phyloP scores from a whole-genome alignment of 805 yeast species.

The Yarrowia sp. region DNA sequence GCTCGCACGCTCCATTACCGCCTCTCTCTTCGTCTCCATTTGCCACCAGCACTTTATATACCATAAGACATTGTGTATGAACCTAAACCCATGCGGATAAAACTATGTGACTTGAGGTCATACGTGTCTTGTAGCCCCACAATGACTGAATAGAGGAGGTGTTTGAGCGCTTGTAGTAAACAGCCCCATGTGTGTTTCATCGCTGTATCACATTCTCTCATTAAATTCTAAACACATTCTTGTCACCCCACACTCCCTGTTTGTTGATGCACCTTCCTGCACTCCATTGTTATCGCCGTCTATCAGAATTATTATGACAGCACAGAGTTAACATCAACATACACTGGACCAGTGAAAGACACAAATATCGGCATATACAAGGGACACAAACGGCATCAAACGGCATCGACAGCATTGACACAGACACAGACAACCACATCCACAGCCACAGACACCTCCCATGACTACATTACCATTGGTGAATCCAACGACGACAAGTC shows the following conservation, averaged over 20 bases:
- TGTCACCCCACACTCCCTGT: background rate
- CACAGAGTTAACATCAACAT: slow-evolving; percentile 4
- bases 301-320: slow-evolving; percentile 16
- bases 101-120: background rate
- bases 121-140: background rate
- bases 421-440: background rate
- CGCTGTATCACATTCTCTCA: no score
- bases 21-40: background rate
- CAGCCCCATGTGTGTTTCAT: no score
- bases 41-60: background rate
- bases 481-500: slow-evolving; percentile 1
- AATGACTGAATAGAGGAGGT: background rate
- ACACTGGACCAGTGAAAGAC: background rate
- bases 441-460: background rate
- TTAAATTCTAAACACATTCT: no score
- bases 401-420: background rate
- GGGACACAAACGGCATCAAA: no score
- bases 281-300: slow-evolving; percentile 23
- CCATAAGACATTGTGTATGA: background rate
- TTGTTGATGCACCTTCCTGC: slow-evolving; percentile 20
- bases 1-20: background rate
- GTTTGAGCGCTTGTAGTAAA: no score
- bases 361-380: background rate
- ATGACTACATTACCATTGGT: no score
- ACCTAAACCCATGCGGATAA: slow-evolving; percentile 10